Evolutionary conservation across 2,329 filamentous ascomycete genomes (phyloP), one percentile per base, ranked within the genome.

Genomic region (Mariannaea sp.): DNA sequence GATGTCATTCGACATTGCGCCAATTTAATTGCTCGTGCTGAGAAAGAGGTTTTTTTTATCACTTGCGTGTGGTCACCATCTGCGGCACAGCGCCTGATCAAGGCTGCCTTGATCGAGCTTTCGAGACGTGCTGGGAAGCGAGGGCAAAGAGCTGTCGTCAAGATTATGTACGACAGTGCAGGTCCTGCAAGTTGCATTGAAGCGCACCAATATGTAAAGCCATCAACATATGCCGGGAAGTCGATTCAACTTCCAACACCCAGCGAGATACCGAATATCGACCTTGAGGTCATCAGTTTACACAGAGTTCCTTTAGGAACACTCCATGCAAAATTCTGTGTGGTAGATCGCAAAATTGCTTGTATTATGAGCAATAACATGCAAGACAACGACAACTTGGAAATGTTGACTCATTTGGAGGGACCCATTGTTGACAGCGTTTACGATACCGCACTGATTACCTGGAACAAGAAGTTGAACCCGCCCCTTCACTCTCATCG

Each of bases 331-430:
- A 93, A 93, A 66, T 91, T 87, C 66, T 88, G 90, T 77, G 75
- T 92, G 1, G 83, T 92, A 1, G 89, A 93, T 68, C 79, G 89
- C 6, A 83, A 81, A 56, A 76, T 87, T n/a, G 89, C 82, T 0
- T 74, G 89, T 1, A 68, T 92, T 2, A 86, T 89, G 71, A 92
- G 88, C 73, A 91, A 91, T 68, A 93, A 92, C 64, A 88, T 92
- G 43, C 79, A 85, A 69, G 85, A 90, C 58, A 92, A 91, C 47
- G 86, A 89, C 61, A 93, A 93, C 59, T 55, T 92, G 49, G 89
- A 93, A 70, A 92, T 93, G 89, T 85, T 90, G 81, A 78, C 82
- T 3, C 88, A 90, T 49, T 68, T 91, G 0, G 88, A 92, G 71
- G 89, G 89, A 0, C 83, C 87, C 0, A 88, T 92, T 52, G 88